These are phyloP conservation scores for Aspergillus avenaceus DNA, from an alignment of 495 filamentous ascomycete genomes.

Conservation along the genomic window DNA sequence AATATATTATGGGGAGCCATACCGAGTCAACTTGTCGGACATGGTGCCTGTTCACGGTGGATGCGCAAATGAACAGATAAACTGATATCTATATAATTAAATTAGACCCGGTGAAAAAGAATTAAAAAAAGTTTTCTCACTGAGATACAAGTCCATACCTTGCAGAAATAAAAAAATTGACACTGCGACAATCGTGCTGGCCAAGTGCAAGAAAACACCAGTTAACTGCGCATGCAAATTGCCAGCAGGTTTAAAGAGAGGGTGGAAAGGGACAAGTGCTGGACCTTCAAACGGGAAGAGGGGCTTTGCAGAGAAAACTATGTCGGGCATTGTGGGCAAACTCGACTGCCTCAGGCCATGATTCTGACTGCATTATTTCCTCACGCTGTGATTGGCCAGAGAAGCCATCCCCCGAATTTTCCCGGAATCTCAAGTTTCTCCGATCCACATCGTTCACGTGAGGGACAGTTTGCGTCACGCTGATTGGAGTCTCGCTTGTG, in stretches of 20 bases:
- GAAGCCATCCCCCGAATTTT: neutral
- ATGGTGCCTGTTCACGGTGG: constrained; percentile 45
- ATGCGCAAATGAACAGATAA: constrained; percentile 8
- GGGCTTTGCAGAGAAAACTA: constrained; percentile 27
- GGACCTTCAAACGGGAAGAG: constrained; percentile 20
- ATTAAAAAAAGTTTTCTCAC: no score
- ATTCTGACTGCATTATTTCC: constrained; percentile 21
- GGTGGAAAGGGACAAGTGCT: constrained; percentile 12
- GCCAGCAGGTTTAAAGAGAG: constrained; percentile 8
- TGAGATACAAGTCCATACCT: no score
- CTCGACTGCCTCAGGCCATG: constrained; percentile 16
- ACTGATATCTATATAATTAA: neutral
- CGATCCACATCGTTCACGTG: constrained; percentile 19
- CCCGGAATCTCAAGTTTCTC: constrained; percentile 17
- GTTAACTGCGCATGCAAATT: constrained; percentile 14
- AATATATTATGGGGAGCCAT: constrained; percentile 18
- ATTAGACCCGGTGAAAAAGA: no score
- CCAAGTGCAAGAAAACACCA: constrained; percentile 12
- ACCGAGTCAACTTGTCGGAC: constrained; percentile 86
- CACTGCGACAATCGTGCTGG: constrained; percentile 14
- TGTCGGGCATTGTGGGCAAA: constrained; percentile 26
- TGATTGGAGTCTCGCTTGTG: constrained; percentile 20
- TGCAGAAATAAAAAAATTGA: constrained; percentile 5
- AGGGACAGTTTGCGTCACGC: constrained; percentile 5
- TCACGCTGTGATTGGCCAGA: constrained; percentile 23